A percentile compares a stretch with the other conserved stretches of the same genome.
These are phyloP conservation scores for Sutorius eximius DNA, from an alignment of 1,284 basidiomycete genomes.

Conservation along the genomic window DNA sequence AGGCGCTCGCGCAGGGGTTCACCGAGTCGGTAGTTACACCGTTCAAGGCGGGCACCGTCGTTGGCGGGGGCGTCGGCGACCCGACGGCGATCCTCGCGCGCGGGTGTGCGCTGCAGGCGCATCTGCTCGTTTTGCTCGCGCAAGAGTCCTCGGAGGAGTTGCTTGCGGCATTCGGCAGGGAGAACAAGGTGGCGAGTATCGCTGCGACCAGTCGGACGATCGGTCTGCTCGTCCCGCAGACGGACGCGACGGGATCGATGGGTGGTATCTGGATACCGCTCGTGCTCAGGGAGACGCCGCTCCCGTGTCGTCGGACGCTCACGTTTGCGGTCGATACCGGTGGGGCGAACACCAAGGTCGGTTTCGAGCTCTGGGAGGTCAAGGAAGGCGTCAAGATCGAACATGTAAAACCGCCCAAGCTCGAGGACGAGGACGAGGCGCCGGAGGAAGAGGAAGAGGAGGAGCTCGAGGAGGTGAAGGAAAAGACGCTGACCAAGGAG, in stretches of 20 bases:
- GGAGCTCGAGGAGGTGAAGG: constrained; percentile 62
- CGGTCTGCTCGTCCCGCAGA: constrained; percentile 78
- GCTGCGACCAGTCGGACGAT: constrained; percentile 69
- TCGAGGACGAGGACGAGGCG: constrained; percentile 52
- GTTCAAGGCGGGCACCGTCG: constrained; percentile 62
- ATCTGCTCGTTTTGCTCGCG: constrained; percentile 57
- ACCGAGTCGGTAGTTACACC: constrained; percentile 65
- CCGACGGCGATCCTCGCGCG: constrained; percentile 88
- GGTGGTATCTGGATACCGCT: constrained; percentile 68
- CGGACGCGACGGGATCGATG: constrained; percentile 43
- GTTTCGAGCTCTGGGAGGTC: constrained; percentile 88
- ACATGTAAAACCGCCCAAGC: constrained; percentile 52
- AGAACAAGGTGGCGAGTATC: constrained; percentile 45
- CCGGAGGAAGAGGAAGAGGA: constrained; percentile 60
- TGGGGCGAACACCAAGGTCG: constrained; percentile 52
- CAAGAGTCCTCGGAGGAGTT: constrained; percentile 52
- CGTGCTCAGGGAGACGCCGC: constrained; percentile 70
- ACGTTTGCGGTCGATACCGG: constrained; percentile 68
- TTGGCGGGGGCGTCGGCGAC: constrained; percentile 73
- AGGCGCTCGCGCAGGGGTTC: constrained; percentile 71
- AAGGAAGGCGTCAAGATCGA: constrained; percentile 79
- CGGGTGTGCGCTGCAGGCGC: constrained; percentile 87
- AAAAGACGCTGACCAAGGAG: constrained; percentile 66
- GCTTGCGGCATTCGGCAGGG: constrained; percentile 51
- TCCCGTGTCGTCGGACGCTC: constrained; percentile 76